phyloP scores from a whole-genome alignment of 208 protist genomes.

The Herpetomonas tarakana region DNA sequence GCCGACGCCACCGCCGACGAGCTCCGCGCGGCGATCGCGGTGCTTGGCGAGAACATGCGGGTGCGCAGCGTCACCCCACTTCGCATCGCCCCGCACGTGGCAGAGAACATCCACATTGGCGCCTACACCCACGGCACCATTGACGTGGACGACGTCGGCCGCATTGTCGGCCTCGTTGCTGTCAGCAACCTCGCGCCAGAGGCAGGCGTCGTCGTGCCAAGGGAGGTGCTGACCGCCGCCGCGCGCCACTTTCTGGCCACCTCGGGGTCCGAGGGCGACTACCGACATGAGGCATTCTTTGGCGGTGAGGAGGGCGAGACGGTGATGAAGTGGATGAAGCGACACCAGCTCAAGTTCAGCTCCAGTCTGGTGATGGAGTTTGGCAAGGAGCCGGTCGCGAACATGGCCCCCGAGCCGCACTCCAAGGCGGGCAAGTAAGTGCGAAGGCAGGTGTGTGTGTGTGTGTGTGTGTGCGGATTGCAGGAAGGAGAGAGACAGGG shows the following conservation, averaged over 20 bases:
- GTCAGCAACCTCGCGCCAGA: constrained; percentile 33
- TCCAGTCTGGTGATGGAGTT: constrained; percentile 83
- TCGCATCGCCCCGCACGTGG: constrained; percentile 31
- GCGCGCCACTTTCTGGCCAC: constrained; percentile 84
- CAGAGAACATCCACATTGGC: constrained; percentile 61
- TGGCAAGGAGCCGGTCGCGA: constrained; percentile 81
- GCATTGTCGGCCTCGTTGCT: constrained; percentile 75
- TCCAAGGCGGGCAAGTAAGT: constrained; percentile 1
- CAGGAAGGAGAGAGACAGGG: constrained; percentile 6
- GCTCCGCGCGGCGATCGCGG: constrained; percentile 55
- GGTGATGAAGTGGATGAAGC: constrained; percentile 83
- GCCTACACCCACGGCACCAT: constrained; percentile 76
- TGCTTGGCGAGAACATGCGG: constrained; percentile 83
- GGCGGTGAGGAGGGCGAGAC: constrained; percentile 55
- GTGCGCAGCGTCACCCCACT: constrained; percentile 61
- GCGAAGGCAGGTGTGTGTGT: not conserved
- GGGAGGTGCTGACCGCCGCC: constrained; percentile 50
- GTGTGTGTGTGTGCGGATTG: not conserved
- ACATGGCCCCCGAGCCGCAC: constrained; percentile 37
- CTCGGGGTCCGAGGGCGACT: constrained; percentile 70
- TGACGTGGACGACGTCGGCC: constrained; percentile 50
- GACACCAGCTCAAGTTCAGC: constrained; percentile 67
- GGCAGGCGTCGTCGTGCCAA: constrained; percentile 23
- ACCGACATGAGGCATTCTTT: constrained; percentile 82
- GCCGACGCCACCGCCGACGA: constrained; percentile 31